Conservation (phyloP, 495 filamentous ascomycete species). For the Baudoinia panamericana region DNA sequence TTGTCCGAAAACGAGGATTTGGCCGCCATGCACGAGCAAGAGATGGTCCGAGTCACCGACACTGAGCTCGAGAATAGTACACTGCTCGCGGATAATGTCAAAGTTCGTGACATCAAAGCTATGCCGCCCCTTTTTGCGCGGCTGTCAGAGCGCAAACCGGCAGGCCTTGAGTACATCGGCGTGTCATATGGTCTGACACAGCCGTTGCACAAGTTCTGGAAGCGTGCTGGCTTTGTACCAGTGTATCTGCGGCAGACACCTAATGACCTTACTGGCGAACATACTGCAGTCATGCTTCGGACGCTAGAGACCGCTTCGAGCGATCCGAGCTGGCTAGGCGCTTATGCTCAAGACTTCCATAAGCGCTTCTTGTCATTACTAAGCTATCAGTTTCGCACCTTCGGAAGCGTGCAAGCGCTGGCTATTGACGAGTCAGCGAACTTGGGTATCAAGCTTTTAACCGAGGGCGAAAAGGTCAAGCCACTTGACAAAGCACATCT, state of each 20-base stretch:
- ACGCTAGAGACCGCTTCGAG: slow-evolving; percentile 42
- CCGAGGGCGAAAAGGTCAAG: slow-evolving; percentile 31
- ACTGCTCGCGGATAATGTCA: slow-evolving; percentile 74
- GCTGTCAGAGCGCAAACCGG: slow-evolving; percentile 68
- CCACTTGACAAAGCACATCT: slow-evolving; percentile 55
- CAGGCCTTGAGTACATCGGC: slow-evolving; percentile 78
- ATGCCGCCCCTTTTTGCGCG: slow-evolving; percentile 91
- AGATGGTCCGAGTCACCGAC: slow-evolving; percentile 72
- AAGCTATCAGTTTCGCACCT: slow-evolving; percentile 81
- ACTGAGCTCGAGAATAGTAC: slow-evolving; percentile 65
- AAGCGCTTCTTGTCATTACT: slow-evolving; percentile 74
- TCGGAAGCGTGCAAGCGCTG: slow-evolving; percentile 67
- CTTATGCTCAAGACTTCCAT: slow-evolving; percentile 87
- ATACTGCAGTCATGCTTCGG: slow-evolving; percentile 93
- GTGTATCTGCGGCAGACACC: slow-evolving; percentile 93
- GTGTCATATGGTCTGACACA: slow-evolving; percentile 90
- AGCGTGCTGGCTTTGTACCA: slow-evolving; percentile 67
- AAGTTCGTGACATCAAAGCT: slow-evolving; percentile 74
- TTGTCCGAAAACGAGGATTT: slow-evolving; percentile 41
- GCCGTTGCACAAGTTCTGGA: slow-evolving; percentile 93
- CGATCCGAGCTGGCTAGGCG: slow-evolving; percentile 72
- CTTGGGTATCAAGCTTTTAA: slow-evolving; percentile 51
- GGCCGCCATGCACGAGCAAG: slow-evolving; percentile 31
- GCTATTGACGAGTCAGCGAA: slow-evolving; percentile 80
- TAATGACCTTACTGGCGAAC: slow-evolving; percentile 92